Conservation (phyloP, 768 basidiomycete species). For the Coprinellus aureogranulatus region DNA sequence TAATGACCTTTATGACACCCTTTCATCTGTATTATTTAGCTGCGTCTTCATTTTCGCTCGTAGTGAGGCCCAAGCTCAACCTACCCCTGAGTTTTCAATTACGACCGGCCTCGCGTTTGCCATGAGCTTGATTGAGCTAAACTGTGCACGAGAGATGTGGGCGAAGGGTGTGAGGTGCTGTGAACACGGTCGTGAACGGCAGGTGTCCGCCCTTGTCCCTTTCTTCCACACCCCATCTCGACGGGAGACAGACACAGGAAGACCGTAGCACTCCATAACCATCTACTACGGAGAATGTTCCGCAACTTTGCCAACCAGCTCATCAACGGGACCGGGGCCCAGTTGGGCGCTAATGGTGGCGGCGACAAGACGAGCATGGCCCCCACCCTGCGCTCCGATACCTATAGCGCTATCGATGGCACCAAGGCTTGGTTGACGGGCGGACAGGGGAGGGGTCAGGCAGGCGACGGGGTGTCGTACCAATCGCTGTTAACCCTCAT, state of each 20-base stretch:
- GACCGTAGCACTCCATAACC: neutral
- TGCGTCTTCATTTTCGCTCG: neutral
- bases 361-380: constrained; percentile 41
- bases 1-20: constrained; percentile 6
- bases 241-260: neutral
- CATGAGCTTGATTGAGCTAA: constrained; percentile 28
- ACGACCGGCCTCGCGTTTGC: constrained; percentile 34
- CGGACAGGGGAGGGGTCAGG: constrained; percentile 35
- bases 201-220: neutral
- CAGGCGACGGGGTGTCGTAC: constrained; percentile 56
- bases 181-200: neutral
- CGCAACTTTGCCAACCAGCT: constrained; percentile 43
- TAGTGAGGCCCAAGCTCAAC: too few species aligned
- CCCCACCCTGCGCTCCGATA: constrained; percentile 48
- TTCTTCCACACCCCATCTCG: neutral
- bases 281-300: constrained; percentile 39
- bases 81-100: constrained; percentile 2
- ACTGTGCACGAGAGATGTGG: constrained; percentile 3
- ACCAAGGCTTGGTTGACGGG: constrained; percentile 46
- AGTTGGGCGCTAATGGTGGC: constrained; percentile 3
- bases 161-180: neutral
- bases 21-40: constrained; percentile 6
- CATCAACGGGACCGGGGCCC: constrained; percentile 31
- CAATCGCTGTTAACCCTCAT: constrained; percentile 41
- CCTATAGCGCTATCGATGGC: constrained; percentile 48